phyloP scores from a whole-genome alignment of 768 basidiomycete genomes.

The Sarcodon sp. region DNA sequence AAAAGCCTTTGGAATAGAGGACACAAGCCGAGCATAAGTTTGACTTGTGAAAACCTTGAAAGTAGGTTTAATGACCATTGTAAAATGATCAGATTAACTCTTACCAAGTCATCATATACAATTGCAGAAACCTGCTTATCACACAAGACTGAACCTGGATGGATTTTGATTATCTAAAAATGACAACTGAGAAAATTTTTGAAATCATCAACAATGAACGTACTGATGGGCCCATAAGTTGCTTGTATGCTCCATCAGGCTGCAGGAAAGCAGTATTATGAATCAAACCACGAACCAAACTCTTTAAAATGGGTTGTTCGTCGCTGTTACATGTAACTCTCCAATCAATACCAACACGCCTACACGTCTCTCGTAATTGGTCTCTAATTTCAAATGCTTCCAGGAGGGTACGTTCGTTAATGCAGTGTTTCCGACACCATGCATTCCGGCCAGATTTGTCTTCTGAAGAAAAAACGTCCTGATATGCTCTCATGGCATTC shows the following conservation, averaged over 20 bases:
- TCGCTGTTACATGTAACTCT: not conserved
- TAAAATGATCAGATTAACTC: conserved; percentile 13
- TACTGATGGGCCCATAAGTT: conserved; percentile 59
- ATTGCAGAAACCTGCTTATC: conserved; percentile 80
- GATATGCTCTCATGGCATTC: conserved; percentile 74
- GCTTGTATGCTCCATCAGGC: conserved; percentile 82
- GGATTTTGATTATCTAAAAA: conserved; percentile 63
- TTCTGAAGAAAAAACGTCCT: conserved; percentile 44
- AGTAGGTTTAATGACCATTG: not conserved
- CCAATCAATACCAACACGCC: conserved; percentile 46
- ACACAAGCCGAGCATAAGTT: conserved; percentile 89
- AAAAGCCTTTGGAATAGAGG: conserved; percentile 55
- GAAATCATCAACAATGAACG: conserved; percentile 10
- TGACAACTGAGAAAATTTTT: conserved; percentile 12
- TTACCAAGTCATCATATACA: conserved; percentile 86
- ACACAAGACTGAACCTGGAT: conserved; percentile 74
- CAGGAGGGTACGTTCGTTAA: conserved; percentile 71
- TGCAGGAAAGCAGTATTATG: conserved; percentile 78
- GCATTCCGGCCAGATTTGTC: conserved; percentile 35
- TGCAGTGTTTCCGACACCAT: conserved; percentile 78
- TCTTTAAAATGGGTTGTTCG: conserved; percentile 40
- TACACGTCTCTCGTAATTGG: conserved; percentile 62
- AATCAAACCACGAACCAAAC: conserved; percentile 64
- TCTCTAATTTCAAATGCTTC: conserved; percentile 71
- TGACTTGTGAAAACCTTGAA: conserved; percentile 70